Conservation (phyloP, 2,329 filamentous ascomycete genomes). For the Pleurostoma richardsiae region DNA sequence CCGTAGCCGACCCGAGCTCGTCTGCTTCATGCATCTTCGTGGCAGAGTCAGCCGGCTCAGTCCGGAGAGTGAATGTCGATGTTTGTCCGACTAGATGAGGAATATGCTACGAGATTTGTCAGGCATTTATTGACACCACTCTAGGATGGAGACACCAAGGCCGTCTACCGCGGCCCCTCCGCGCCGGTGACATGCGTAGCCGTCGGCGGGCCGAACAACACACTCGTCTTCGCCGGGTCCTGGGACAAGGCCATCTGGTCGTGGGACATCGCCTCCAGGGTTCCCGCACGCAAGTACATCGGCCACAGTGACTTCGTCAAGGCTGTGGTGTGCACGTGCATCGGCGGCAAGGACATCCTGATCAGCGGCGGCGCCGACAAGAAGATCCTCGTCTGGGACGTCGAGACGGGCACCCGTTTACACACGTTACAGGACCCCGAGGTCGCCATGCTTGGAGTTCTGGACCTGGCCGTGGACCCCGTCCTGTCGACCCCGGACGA, state of each 20-base stretch:
- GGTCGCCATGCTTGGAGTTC: constrained; percentile 68
- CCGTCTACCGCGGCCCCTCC: constrained; percentile 65
- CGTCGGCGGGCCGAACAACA: constrained; percentile 50
- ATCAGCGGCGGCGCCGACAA: constrained; percentile 75
- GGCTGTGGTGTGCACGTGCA: constrained; percentile 57
- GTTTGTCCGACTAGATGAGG: constrained; percentile 36
- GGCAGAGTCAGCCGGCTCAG: constrained; percentile 80
- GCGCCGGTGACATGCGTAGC: constrained; percentile 77
- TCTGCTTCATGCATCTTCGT: constrained; percentile 61
- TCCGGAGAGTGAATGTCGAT: constrained; percentile 69
- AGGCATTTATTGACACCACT: not conserved
- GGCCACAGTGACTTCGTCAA: constrained; percentile 94
- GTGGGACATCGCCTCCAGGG: constrained; percentile 62
- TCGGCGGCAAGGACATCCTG: constrained; percentile 59
- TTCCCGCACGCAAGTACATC: constrained; percentile 54
- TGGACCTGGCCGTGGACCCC: constrained; percentile 74
- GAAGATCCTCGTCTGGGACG: constrained; percentile 81
- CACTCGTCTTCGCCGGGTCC: constrained; percentile 74
- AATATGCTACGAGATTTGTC: no score
- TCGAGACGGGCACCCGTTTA: constrained; percentile 60
- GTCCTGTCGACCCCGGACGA: constrained; percentile 42
- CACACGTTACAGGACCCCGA: constrained; percentile 74
- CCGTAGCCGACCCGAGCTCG: constrained; percentile 61
- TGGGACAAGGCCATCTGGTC: constrained; percentile 95
- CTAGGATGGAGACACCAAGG: constrained; percentile 35